A percentile compares a stretch with the other conserved stretches of the same genome.
Evolutionary conservation across 225 moss, liverwort and hornwort species (phyloP).

Genomic region (Pseudisothecium myosuroides): DNA sequence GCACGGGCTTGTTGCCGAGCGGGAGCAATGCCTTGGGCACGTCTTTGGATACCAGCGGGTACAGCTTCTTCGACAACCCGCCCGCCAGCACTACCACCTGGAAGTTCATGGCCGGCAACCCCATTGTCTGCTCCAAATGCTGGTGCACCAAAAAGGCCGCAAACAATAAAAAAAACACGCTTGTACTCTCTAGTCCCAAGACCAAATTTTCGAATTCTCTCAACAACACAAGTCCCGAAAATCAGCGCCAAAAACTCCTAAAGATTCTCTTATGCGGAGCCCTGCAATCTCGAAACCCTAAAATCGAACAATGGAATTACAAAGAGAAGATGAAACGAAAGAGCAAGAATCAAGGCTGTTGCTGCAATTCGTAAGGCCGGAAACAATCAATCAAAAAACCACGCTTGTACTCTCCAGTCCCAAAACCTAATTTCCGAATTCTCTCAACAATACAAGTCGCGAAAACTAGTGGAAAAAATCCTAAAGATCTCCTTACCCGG

Average conservation of each 20-base stretch:
- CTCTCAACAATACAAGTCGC: not conserved
- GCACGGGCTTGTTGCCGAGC: conserved; percentile 80
- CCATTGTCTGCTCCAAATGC: not conserved
- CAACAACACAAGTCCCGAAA: not conserved
- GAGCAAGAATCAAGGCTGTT: not conserved
- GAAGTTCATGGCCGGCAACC: conserved; percentile 60
- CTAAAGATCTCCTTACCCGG: not conserved
- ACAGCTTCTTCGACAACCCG: conserved; percentile 64
- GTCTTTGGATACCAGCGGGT: conserved; percentile 76
- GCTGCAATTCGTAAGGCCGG: not conserved
- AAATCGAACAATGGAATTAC: not conserved
- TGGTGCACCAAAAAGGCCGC: not conserved
- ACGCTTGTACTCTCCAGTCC: not conserved
- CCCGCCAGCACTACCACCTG: conserved; percentile 84
- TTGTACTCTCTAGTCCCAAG: not conserved
- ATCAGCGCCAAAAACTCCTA: not conserved
- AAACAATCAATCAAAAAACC: not conserved
- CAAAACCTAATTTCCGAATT: not conserved
- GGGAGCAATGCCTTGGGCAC: conserved; percentile 78
- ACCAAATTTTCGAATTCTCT: not conserved
- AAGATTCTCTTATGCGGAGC: not conserved
- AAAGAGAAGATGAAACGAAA: not conserved
- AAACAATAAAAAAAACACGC: not conserved
- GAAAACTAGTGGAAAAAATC: not conserved
- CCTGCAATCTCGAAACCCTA: not conserved